Base-by-base conservation (phyloP, 139 green algal genomes). In the Tetratostichococcus sp. region DNA sequence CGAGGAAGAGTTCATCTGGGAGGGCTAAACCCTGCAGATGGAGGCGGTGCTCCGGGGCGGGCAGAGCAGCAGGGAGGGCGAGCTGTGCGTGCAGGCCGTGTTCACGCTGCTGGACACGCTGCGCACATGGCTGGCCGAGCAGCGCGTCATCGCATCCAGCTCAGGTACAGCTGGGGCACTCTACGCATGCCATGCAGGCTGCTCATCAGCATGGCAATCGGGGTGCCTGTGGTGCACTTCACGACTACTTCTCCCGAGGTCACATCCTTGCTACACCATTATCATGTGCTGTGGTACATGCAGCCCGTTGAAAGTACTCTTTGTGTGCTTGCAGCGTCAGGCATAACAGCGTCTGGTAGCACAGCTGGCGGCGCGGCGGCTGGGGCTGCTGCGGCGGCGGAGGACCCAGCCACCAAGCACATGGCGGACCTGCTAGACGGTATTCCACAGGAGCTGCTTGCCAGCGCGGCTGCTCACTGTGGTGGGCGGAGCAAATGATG, bases 91-190 rank as follows among this genome's bases (percentile, higher is more conserved):
- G 33, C 91, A 97, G 80, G 83, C 88, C 1, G 78, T 97, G 1
- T 98, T 98, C 69, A 73, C 75, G 0, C 80, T 97, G 58, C 82
- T 98, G 30, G 94, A 98, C 76, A 80, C 84, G 43, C 78, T 98
- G 35, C 75, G 84, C 28, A 77, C 77, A 2, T 98, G 91, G 91
- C 78, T 89, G 0, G 78, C 78, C 33, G 82, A 87, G 33, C 39
- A 74, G 1, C 25, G 32, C 4, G 50, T 23, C 17, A 4, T 26
- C 14, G 14, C 50, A 2, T 23, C 19, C 50, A 62, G 50, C 50
- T 62, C 50, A n/a, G 50, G 50, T 62, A 26, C 50, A 4, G 50
- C 50, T 23, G 11, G 50, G 50, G 50, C 50, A n/a, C 4, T 2
- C 50, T 62, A 62, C 50, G 50, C 17, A 26, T 26, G 50, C 26